Base-by-base conservation (phyloP, 192 early-diverging fungal genomes). In the Dissophora ornata region DNA sequence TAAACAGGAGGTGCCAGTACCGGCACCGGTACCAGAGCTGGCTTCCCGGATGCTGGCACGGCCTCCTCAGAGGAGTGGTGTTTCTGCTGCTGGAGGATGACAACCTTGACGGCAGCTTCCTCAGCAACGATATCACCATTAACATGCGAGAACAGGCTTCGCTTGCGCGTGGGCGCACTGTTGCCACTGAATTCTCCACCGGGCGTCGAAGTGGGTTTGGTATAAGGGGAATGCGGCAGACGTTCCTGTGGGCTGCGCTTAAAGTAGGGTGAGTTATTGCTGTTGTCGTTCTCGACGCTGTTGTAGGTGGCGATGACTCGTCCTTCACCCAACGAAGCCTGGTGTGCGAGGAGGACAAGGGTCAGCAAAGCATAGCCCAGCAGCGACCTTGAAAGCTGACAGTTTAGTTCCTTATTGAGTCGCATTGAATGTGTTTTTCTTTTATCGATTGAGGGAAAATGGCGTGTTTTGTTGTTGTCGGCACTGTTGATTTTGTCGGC, bases 111-210 rank as follows among this genome's bases (percentile, higher is more conserved):
- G 34, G 16, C 16, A 30, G 47, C 49, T 15, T 21, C n/a, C 10
- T 47, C 19, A 61, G 54, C 28, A 4, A 16, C 29, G 18, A 49
- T 25, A 50, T 67, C 59, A 13, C 36, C 51, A 45, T 67, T 56
- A 22, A 67, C 34, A 42, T 66, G 63, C 25, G 73, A 55, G n/a
- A 46, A 77, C 1, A 77, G 53, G 53, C 64, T 67, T 21, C 71
- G 57, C 56, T 52, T 61, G 11, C 22, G 32, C 1, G 28, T 26
- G 11, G 55, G 28, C n/a, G n/a, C n/a, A n/a, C n/a, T n/a, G n/a
- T n/a, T n/a, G n/a, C n/a, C n/a, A n/a, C n/a, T n/a, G n/a, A n/a
- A n/a, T n/a, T n/a, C n/a, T n/a, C n/a, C n/a, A n/a, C n/a, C n/a
- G n/a, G n/a, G n/a, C n/a, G n/a, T n/a, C n/a, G n/a, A n/a, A n/a